phyloP scores from a whole-genome alignment of 345 rosid genomes.

The Brassica napus region DNA sequence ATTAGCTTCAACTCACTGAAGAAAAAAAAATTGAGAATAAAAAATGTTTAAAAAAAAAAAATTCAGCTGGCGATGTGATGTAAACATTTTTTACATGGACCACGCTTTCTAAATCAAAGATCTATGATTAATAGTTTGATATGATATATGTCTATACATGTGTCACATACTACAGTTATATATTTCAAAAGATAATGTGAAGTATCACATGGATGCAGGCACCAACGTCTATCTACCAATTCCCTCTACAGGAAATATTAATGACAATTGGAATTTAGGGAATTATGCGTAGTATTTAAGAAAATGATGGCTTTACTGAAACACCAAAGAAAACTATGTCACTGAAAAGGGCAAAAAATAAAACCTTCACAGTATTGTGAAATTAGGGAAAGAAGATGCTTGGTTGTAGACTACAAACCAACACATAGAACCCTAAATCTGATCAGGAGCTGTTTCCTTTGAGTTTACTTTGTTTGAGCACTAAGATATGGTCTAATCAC shows the following conservation, averaged over 20 bases:
- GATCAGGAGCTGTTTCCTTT: constrained; percentile 32
- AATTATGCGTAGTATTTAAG: constrained; percentile 6
- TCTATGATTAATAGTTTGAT: constrained; percentile 32
- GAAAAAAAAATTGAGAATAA: background rate
- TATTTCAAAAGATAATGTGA: constrained; percentile 21
- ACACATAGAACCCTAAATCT: constrained; percentile 38
- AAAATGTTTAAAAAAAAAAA: background rate
- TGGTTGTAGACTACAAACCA: constrained; percentile 31
- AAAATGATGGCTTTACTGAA: background rate
- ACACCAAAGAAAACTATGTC: background rate
- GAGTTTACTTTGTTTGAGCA: constrained; percentile 40
- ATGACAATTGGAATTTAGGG: constrained; percentile 14
- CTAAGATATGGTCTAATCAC: constrained; percentile 36
- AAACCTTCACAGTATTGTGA: background rate
- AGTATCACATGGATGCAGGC: constrained; percentile 34
- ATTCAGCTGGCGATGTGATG: constrained; percentile 36
- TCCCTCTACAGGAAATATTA: constrained; percentile 30
- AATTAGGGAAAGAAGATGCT: constrained; percentile 26
- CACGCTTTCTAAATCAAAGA: constrained; percentile 33
- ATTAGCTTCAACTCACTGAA: constrained; percentile 10
- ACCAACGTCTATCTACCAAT: constrained; percentile 30
- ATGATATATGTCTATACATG: constrained; percentile 21
- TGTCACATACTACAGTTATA: constrained; percentile 29
- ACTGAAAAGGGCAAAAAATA: background rate
- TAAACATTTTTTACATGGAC: constrained; percentile 40